A percentile compares a stretch with the other conserved stretches of the same genome.
Evolutionary conservation across 139 green algal species (phyloP).

Genomic region (Chlamydomonas sp.): DNA sequence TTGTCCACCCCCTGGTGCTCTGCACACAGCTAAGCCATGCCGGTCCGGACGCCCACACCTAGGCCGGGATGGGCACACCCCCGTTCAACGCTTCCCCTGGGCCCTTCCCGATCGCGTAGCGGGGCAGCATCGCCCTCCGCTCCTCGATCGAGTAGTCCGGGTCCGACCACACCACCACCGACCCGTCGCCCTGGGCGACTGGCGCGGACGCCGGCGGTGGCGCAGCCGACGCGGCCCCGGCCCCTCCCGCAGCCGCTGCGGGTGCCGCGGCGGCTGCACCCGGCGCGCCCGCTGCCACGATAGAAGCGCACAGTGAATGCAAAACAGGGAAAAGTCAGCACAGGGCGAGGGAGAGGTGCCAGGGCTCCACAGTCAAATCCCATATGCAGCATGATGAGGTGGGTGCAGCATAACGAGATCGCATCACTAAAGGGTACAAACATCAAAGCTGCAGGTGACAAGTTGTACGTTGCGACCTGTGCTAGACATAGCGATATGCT

Average conservation of each 20-base stretch:
- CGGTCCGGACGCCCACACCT: too few relatives aligned
- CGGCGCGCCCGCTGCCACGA: background rate
- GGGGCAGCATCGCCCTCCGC: constrained; percentile 52
- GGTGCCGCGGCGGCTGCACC: background rate
- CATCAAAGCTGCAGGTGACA: background rate
- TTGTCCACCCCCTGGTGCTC: too few relatives aligned
- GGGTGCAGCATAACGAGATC: too few relatives aligned
- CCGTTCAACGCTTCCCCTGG: background rate
- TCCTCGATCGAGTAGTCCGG: constrained; percentile 66
- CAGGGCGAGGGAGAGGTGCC: background rate
- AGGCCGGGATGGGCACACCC: background rate
- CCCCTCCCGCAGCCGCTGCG: background rate
- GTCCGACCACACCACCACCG: constrained; percentile 61
- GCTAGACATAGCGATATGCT: background rate
- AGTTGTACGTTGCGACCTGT: too few relatives aligned
- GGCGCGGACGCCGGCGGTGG: background rate
- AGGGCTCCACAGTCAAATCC: too few relatives aligned
- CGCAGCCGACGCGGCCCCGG: background rate
- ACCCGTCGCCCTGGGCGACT: constrained; percentile 1
- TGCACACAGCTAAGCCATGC: too few relatives aligned
- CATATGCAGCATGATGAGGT: too few relatives aligned
- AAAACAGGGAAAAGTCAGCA: background rate
- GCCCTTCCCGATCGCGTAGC: constrained; percentile 34
- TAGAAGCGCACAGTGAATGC: background rate
- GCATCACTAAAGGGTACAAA: too few relatives aligned